A percentile compares a stretch with the other conserved stretches of the same genome.
These are phyloP conservation scores for Fusarium albidum DNA, from an alignment of 2,329 filamentous ascomycete genomes.

Conservation along the genomic window DNA sequence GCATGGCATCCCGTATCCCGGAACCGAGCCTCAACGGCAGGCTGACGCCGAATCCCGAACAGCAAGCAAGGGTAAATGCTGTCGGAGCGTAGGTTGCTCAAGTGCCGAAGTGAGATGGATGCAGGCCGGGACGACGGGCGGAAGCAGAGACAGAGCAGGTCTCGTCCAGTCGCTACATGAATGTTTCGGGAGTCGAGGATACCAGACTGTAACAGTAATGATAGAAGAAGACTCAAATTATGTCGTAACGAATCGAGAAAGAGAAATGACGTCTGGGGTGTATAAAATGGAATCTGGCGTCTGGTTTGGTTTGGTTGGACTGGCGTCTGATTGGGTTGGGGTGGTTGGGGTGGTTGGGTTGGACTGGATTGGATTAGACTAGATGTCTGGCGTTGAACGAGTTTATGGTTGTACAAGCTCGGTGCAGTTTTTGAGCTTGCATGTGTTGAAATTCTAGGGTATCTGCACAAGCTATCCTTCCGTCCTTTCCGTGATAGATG, in stretches of 20 bases:
- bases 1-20: constrained; percentile 66
- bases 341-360: not conserved
- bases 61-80: constrained; percentile 46
- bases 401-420: not conserved
- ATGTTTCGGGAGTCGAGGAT: constrained; percentile 7
- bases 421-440: constrained; percentile 9
- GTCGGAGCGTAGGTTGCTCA: constrained; percentile 25
- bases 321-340: not conserved
- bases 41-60: constrained; percentile 59
- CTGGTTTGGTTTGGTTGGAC: too few relatives aligned
- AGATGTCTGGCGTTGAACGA: too few relatives aligned
- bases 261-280: constrained; percentile 2
- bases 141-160: constrained; percentile 13
- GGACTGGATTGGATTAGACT: too few relatives aligned
- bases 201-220: constrained; percentile 28
- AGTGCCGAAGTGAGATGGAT: not conserved
- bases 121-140: too few relatives aligned
- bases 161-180: constrained; percentile 29
- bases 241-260: constrained; percentile 1
- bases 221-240: constrained; percentile 13
- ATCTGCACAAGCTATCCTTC: constrained; percentile 22
- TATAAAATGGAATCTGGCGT: not conserved
- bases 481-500: constrained; percentile 14
- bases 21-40: constrained; percentile 55
- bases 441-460: constrained; percentile 33